These are phyloP conservation scores for Lumnitzera racemosa DNA, from an alignment of 345 rosid species.

Conservation along the genomic window DNA sequence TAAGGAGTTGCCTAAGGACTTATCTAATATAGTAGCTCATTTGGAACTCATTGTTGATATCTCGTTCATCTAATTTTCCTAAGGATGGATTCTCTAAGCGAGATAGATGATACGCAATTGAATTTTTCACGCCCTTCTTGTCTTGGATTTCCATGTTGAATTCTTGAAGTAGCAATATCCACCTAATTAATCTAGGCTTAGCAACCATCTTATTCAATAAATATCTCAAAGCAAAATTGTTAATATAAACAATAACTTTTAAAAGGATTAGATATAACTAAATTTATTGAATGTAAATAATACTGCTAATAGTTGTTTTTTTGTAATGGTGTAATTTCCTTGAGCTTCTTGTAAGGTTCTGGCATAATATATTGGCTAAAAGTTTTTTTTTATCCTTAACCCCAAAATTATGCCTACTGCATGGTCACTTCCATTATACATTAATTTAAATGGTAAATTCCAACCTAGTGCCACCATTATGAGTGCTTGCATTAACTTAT, in stretches of 20 bases:
- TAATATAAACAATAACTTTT: neutral
- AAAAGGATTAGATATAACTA: neutral
- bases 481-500: neutral
- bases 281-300: slow-evolving; percentile 1
- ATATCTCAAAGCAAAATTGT: neutral
- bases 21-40: too few species aligned
- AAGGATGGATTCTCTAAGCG: too few species aligned
- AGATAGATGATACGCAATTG: too few species aligned
- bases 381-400: neutral
- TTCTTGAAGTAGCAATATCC: neutral
- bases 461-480: neutral
- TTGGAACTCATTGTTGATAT: too few species aligned
- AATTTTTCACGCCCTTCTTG: neutral
- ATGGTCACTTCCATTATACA: neutral
- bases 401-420: neutral
- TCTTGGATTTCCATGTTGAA: neutral
- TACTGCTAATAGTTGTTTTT: neutral
- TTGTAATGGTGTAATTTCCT: neutral
- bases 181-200: neutral
- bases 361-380: neutral
- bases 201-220: neutral
- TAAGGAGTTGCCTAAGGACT: too few species aligned
- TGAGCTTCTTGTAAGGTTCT: neutral
- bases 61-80: too few species aligned
- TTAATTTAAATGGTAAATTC: neutral